phyloP scores from a whole-genome alignment of 202 grass and related monocot genomes.

The Panicum hallii region DNA sequence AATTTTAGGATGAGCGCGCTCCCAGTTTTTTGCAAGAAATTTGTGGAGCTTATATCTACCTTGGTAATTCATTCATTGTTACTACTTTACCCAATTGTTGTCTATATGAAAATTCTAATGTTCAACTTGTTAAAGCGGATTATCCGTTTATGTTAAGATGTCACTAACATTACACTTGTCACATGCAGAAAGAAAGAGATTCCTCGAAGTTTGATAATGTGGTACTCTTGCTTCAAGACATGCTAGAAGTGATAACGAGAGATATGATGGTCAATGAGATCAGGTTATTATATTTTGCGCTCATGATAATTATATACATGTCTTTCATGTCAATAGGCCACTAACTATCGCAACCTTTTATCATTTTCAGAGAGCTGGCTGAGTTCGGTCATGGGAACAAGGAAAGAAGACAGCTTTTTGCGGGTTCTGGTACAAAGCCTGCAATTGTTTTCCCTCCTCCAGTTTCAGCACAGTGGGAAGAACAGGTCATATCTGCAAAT shows the following conservation, averaged over 20 bases:
- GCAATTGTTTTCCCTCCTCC: slow-evolving; percentile 82
- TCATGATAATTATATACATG: slow-evolving; percentile 10
- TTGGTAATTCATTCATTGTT: slow-evolving; percentile 75
- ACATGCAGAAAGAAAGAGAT: slow-evolving; percentile 86
- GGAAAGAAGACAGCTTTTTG: slow-evolving; percentile 95
- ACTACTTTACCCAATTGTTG: slow-evolving; percentile 37
- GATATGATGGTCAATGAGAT: slow-evolving; percentile 99
- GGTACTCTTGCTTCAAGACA: slow-evolving; percentile 93
- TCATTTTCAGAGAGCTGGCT: slow-evolving; percentile 73
- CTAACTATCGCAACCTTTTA: slow-evolving; percentile 24
- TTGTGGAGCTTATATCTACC: slow-evolving; percentile 87
- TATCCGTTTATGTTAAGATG: not conserved
- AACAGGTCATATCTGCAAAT: slow-evolving; percentile 73
- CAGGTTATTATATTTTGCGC: slow-evolving; percentile 51
- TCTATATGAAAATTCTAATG: slow-evolving; percentile 28
- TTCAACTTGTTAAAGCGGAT: slow-evolving; percentile 20
- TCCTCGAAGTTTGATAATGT: slow-evolving; percentile 75
- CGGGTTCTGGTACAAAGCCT: slow-evolving; percentile 83
- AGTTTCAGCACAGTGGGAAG: slow-evolving; percentile 88
- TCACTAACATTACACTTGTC: slow-evolving; percentile 29
- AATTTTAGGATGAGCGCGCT: slow-evolving; percentile 92
- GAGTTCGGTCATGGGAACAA: slow-evolving; percentile 90
- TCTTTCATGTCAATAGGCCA: slow-evolving; percentile 33
- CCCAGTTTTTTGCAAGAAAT: slow-evolving; percentile 87
- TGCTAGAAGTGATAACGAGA: slow-evolving; percentile 91